Evolutionary conservation across 768 basidiomycete species (phyloP).

Genomic region (Pluteus cervinus): DNA sequence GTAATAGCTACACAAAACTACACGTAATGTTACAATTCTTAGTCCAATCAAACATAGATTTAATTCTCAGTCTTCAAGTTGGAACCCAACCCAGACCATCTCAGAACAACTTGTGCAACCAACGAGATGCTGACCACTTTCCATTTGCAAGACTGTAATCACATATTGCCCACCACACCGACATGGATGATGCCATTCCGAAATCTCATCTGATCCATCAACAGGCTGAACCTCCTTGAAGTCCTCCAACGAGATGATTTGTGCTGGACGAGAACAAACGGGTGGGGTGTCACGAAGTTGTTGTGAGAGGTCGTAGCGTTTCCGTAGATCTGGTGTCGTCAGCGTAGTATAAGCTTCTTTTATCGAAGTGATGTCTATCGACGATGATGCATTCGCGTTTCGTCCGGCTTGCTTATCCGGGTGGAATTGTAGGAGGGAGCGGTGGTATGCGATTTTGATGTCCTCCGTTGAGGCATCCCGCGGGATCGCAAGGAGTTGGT

Average conservation of each 20-base stretch:
- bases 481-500: slow-evolving; percentile 49
- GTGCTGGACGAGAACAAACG: slow-evolving; percentile 57
- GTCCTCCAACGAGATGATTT: slow-evolving; percentile 73
- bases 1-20: too few relatives aligned
- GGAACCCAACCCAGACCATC: slow-evolving; percentile 82
- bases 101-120: slow-evolving; percentile 77
- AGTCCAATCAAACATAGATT: too few relatives aligned
- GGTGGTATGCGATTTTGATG: slow-evolving; percentile 67
- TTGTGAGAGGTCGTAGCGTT: slow-evolving; percentile 39
- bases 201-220: slow-evolving; percentile 13
- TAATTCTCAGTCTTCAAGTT: slow-evolving; percentile 43
- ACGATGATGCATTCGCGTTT: slow-evolving; percentile 3
- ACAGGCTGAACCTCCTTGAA: slow-evolving; percentile 30
- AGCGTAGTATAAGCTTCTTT: slow-evolving; percentile 66
- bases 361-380: slow-evolving; percentile 48
- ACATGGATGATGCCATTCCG: slow-evolving; percentile 56
- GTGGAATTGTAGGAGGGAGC: slow-evolving; percentile 55
- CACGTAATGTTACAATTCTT: neutral
- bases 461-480: slow-evolving; percentile 43
- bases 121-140: slow-evolving; percentile 65
- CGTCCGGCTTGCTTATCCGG: slow-evolving; percentile 35
- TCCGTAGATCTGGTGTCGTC: slow-evolving; percentile 40
- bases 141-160: slow-evolving; percentile 55
- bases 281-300: slow-evolving; percentile 8
- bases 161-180: slow-evolving; percentile 69